Evolutionary conservation across 192 early-diverging fungal genomes (phyloP), one percentile per base, ranked within the genome.

Genomic region (Backusella macrospora): DNA sequence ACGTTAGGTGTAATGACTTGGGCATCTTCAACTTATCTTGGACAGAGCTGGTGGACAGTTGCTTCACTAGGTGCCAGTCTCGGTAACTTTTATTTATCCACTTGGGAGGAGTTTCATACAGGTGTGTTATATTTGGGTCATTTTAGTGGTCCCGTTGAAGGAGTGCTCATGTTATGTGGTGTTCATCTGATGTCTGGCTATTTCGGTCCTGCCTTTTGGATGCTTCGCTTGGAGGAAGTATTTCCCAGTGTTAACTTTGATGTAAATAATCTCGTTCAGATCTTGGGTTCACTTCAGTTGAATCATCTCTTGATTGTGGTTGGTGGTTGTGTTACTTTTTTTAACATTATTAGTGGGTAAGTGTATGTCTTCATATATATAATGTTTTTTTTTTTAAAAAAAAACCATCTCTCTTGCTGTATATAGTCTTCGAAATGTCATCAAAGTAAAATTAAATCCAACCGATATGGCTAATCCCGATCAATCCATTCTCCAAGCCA

Each of bases 101-200:
- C 96, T 21, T 96, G 94, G 94, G 96, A 97, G 84, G 94, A 95
- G 74, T 96, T 96, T 78, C 93, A 96, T 73, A 97, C 96, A 3
- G 93, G 93, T 10, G 87, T 91, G 2, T 82, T 97, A 42, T 96
- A 93, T 73, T 78, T 97, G 42, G 89, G 91, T 14, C 88, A 92
- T 74, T 92, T 93, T 84, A 93, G 90, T 72, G 96, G 95, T 5
- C 95, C 96, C 37, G 93, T 97, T 13, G 96, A 97, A 75, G 96
- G 96, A 21, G 89, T 97, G 44, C 48, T 95, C 59, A 83, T 90
- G 73, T 84, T 93, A 67, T 84, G 90, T 48, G 55, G 81, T 4
- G 78, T 93, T 7, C 86, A 88, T 44, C 71, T 91, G 34, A 76
- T 88, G 23, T 90, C 92, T 6, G 92, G 92, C 48, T 29, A 37